Evolutionary conservation across 768 basidiomycete genomes (phyloP), one percentile per base, ranked within the genome.

Genomic region (Pholiota molesta): DNA sequence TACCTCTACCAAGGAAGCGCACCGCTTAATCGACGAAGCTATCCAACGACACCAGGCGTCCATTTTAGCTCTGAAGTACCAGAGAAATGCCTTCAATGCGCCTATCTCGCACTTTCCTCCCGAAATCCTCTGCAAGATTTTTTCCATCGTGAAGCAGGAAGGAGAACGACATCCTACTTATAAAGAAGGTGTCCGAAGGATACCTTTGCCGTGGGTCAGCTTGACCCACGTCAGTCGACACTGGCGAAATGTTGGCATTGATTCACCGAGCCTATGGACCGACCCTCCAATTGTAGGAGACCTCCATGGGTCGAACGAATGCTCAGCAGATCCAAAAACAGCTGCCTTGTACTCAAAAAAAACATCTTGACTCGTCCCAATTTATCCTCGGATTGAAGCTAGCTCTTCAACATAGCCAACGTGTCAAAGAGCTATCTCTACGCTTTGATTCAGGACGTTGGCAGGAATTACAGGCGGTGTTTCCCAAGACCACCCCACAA

Each of bases 121-220:
- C 17, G 53, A 54, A 39, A 54, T 54, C 13, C 53, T 54, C 53
- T 54, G 53, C 37, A 39, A 39, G 14, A 54, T 54, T n/a, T 54
- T 54, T 17, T n/a, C 28, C 52, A 31, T 37, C 17, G 53, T 54
- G 53, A 39, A 39, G n/a, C 16, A 37, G 5, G 7, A 49, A 23
- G 14, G 23, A 26, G 31, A 33, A 35, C 11, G 7, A 9, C 2
- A 13, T 9, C 7, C 33, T 35, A 13, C 7, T 8, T 35, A 13
- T 1, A 35, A 35, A 26, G 31, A 31, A 7, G 31, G 31, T 5
- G 31, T 31, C 31, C 5, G 9, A 31, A 31, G 9, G 3, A 13
- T 37, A 14, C 37, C 35, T 5, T 33, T 28, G 17, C 7, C 17
- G 13, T 54, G n/a, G 11, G n/a, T 54, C 10, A 11, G 10, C 3